Evolutionary conservation across 352 stramenopile species (phyloP).

Genomic region (Phytophthora rubi): DNA sequence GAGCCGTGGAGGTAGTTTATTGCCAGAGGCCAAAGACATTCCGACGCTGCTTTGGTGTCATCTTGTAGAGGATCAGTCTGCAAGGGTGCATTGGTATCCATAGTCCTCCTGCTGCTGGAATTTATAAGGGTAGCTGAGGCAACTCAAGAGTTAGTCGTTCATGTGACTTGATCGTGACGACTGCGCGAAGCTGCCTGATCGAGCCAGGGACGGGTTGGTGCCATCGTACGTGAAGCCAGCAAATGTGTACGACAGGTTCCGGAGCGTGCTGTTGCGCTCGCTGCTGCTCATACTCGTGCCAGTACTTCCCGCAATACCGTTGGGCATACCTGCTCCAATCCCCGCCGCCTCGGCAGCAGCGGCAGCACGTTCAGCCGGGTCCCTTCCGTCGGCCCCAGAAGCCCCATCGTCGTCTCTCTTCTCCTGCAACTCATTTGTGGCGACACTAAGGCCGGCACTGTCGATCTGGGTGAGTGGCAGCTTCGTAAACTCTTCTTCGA

Average conservation of each 20-base stretch:
- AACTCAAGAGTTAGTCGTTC: slow-evolving; percentile 18
- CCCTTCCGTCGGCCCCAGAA: slow-evolving; percentile 18
- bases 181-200: slow-evolving; percentile 44
- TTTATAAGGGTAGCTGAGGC: slow-evolving; percentile 34
- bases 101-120: slow-evolving; percentile 14
- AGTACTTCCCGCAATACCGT: slow-evolving; percentile 43
- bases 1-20: background rate
- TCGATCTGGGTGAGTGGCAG: slow-evolving; percentile 74
- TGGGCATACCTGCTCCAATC: slow-evolving; percentile 25
- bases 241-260: slow-evolving; percentile 89
- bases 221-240: slow-evolving; percentile 86
- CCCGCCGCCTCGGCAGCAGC: slow-evolving; percentile 23
- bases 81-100: background rate
- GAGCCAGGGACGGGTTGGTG: slow-evolving; percentile 48
- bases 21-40: slow-evolving; percentile 4
- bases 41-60: slow-evolving; percentile 1
- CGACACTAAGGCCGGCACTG: slow-evolving; percentile 69
- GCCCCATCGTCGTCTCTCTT: slow-evolving; percentile 23
- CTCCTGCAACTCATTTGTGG: slow-evolving; percentile 47
- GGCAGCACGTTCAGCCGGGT: slow-evolving; percentile 22
- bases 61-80: slow-evolving; percentile 5
- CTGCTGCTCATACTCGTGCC: slow-evolving; percentile 41
- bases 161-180: slow-evolving; percentile 34
- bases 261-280: slow-evolving; percentile 65
- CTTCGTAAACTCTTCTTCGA: slow-evolving; percentile 87